A percentile compares a stretch with the other conserved stretches of the same genome.
Conservation (phyloP, 2,329 filamentous ascomycete species). For the Epichloe uncinata region DNA sequence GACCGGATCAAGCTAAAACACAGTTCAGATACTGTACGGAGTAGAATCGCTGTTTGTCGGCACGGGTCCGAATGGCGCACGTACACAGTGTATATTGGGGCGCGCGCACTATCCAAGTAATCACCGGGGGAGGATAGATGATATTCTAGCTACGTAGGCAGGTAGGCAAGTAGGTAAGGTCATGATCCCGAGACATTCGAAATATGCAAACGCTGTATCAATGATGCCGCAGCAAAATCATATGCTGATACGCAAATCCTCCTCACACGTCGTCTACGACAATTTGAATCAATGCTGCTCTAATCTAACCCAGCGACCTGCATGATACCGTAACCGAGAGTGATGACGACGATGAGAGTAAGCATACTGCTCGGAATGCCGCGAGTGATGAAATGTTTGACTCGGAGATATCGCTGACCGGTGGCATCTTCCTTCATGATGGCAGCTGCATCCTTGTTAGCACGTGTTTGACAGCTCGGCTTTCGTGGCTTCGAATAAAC, state of each 20-base stretch:
- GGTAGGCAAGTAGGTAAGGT: not conserved
- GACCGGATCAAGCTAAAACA: not conserved
- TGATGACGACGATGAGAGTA: conserved; percentile 69
- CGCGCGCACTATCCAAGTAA: not conserved
- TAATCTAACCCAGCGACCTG: conserved; percentile 50
- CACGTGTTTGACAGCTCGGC: not conserved
- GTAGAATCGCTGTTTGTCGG: not conserved
- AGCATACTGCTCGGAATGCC: conserved; percentile 80
- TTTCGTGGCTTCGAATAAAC: conserved; percentile 24
- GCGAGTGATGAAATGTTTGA: conserved; percentile 90
- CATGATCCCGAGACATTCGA: too few relatives aligned
- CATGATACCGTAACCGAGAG: conserved; percentile 86
- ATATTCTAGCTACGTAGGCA: not conserved
- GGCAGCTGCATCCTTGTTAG: conserved; percentile 47
- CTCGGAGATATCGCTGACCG: conserved; percentile 79
- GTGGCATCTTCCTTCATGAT: conserved; percentile 99
- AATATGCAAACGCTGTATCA: too few relatives aligned
- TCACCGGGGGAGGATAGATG: not conserved
- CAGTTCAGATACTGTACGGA: not conserved
- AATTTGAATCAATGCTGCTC: conserved; percentile 1
- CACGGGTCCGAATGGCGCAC: too few relatives aligned
- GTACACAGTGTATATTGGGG: not conserved
- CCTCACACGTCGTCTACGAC: not conserved
- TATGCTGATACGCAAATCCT: not conserved
- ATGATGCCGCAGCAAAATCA: not conserved